Evolutionary conservation across 805 yeast species (phyloP).

Genomic region (Aciculoconidium aculeatum): DNA sequence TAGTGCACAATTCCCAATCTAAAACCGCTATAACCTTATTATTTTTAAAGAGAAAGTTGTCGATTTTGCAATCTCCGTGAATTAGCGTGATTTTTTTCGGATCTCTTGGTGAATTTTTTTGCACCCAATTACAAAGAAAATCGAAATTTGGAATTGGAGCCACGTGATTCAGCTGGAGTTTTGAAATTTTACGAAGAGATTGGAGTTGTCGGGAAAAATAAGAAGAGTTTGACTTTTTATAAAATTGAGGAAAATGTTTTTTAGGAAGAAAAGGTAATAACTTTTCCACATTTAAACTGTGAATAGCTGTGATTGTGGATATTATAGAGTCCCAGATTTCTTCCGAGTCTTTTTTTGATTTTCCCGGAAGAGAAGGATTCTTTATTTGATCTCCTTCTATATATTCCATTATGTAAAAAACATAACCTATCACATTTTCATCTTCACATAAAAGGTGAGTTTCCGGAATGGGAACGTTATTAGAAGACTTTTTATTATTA

Average conservation of each 20-base stretch:
- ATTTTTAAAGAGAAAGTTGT: conserved; percentile 52
- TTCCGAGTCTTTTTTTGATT: conserved; percentile 18
- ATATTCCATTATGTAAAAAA: conserved; percentile 57
- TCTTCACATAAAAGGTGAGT: conserved; percentile 52
- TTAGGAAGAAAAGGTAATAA: conserved; percentile 40
- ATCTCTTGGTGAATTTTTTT: conserved; percentile 41
- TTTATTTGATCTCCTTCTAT: conserved; percentile 53
- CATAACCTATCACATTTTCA: conserved; percentile 46
- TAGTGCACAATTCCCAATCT: conserved; percentile 63
- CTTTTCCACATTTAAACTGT: conserved; percentile 40
- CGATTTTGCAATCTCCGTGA: conserved; percentile 62
- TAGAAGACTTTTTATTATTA: conserved; percentile 3
- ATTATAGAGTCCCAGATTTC: conserved; percentile 45
- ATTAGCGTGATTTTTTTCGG: conserved; percentile 41
- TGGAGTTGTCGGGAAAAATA: conserved; percentile 52
- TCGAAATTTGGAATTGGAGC: conserved; percentile 45
- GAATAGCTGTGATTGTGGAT: conserved; percentile 44
- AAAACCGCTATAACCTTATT: conserved; percentile 48
- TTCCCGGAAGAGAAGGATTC: conserved; percentile 41
- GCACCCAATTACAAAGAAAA: conserved; percentile 36
- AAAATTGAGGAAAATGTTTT: conserved; percentile 39
- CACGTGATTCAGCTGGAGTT: conserved; percentile 32
- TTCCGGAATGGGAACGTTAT: conserved; percentile 48
- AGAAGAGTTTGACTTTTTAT: conserved; percentile 16
- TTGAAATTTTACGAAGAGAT: conserved; percentile 40